Conservation (phyloP, 1,284 basidiomycete species). For the Pseudozyma hubeiensis region DNA sequence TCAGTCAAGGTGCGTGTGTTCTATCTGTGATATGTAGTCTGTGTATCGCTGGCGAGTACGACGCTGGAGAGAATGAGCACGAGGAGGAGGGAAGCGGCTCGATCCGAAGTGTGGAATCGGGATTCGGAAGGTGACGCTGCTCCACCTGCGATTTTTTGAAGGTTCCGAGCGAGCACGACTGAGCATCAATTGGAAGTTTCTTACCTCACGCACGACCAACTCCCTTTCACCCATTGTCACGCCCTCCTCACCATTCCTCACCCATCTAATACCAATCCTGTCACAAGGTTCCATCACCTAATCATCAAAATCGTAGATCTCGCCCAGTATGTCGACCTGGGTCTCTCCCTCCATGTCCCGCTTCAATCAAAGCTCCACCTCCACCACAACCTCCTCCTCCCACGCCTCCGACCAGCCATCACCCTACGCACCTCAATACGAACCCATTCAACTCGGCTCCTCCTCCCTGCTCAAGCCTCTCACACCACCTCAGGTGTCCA, state of each 20-base stretch:
- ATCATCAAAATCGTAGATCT: too few species aligned
- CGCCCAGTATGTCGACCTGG: constrained; percentile 34
- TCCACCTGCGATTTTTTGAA: not conserved
- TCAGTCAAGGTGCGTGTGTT: not conserved
- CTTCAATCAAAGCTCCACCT: constrained; percentile 15
- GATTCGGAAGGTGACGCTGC: constrained; percentile 6
- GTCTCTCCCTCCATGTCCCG: constrained; percentile 39
- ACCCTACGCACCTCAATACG: constrained; percentile 20
- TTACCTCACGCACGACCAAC: constrained; percentile 1
- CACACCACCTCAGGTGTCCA: constrained; percentile 39
- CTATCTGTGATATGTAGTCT: too few species aligned
- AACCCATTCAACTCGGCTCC: constrained; percentile 36
- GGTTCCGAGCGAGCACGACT: constrained; percentile 3
- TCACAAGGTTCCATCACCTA: not conserved
- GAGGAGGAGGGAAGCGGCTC: too few species aligned
- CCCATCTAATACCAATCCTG: not conserved
- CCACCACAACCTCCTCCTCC: not conserved
- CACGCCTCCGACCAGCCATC: constrained; percentile 6
- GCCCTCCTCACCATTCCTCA: not conserved
- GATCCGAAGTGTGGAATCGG: constrained; percentile 2
- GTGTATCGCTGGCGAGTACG: too few species aligned
- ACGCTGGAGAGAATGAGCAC: too few species aligned
- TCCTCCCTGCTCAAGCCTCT: constrained; percentile 33
- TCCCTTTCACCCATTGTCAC: not conserved
- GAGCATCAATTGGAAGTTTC: constrained; percentile 23